phyloP scores from a whole-genome alignment of 176 grass and related monocot genomes.

The Alopecurus myosuroides region DNA sequence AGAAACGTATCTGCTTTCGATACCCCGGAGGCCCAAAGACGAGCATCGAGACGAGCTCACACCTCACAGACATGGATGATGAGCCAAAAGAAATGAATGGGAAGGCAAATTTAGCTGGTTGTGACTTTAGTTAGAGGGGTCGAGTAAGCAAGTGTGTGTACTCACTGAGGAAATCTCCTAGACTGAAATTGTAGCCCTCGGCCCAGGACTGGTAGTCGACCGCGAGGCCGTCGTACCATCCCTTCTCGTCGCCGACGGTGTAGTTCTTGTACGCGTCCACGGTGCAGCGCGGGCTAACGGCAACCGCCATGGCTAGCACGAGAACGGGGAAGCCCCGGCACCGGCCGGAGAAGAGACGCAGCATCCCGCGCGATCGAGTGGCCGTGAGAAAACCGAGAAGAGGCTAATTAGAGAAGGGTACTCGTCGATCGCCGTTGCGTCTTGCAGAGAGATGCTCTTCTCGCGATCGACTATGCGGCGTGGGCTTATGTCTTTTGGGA shows the following conservation, averaged over 20 bases:
- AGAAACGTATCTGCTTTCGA: background rate
- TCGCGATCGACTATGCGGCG: background rate
- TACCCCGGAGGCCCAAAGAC: background rate
- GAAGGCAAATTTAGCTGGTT: no score
- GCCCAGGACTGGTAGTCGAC: slow-evolving; percentile 93
- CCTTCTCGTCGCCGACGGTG: slow-evolving; percentile 88
- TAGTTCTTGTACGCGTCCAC: slow-evolving; percentile 66
- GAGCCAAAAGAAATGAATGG: background rate
- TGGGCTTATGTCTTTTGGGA: slow-evolving; percentile 10
- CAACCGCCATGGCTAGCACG: background rate
- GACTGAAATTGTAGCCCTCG: slow-evolving; percentile 76
- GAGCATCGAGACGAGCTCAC: background rate
- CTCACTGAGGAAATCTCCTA: slow-evolving; percentile 99
- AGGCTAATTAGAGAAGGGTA: no score
- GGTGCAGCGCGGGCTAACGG: background rate
- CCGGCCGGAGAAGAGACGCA: slow-evolving; percentile 7
- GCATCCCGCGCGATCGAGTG: background rate
- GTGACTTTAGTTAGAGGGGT: no score
- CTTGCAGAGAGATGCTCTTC: slow-evolving; percentile 26
- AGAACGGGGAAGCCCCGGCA: background rate
- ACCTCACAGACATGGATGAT: background rate
- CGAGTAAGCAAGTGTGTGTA: background rate
- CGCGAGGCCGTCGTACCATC: slow-evolving; percentile 76
- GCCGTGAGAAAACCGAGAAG: background rate
- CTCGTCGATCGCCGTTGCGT: slow-evolving; percentile 9